phyloP scores from a whole-genome alignment of 345 rosid genomes.

The Linum usitatissimum region DNA sequence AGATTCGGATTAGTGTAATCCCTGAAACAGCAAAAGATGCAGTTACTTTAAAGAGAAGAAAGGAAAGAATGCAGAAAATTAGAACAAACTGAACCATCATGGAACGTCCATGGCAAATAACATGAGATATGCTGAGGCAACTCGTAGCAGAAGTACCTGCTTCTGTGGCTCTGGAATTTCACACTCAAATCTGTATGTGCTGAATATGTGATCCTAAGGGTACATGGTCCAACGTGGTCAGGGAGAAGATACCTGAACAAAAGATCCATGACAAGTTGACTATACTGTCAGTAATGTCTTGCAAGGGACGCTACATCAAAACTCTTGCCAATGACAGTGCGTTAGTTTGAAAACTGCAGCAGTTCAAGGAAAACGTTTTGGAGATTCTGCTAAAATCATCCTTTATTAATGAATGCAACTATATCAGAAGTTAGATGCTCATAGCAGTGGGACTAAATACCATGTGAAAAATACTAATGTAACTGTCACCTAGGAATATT shows the following conservation, averaged over 20 bases:
- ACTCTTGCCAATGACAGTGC: slow-evolving; percentile 1
- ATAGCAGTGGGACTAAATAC: slow-evolving; percentile 47
- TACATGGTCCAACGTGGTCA: slow-evolving; percentile 56
- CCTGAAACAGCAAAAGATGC: slow-evolving; percentile 32
- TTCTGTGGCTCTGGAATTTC: slow-evolving; percentile 92
- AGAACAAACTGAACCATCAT: slow-evolving; percentile 4
- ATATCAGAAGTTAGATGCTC: slow-evolving; percentile 18
- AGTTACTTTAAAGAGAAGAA: slow-evolving; percentile 5
- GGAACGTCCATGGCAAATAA: background rate
- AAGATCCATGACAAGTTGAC: slow-evolving; percentile 8
- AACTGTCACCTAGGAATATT: slow-evolving; percentile 95
- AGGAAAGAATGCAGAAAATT: background rate
- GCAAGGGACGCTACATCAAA: background rate
- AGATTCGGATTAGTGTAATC: slow-evolving; percentile 94
- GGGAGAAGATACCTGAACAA: slow-evolving; percentile 74
- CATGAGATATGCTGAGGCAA: background rate
- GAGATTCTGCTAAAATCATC: slow-evolving; percentile 1
- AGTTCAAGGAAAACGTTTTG: slow-evolving; percentile 5
- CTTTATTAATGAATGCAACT: slow-evolving; percentile 15
- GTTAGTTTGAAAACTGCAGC: background rate
- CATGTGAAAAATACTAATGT: slow-evolving; percentile 45
- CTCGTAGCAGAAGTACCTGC: slow-evolving; percentile 47
- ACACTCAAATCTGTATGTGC: slow-evolving; percentile 99
- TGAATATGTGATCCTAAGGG: slow-evolving; percentile 91
- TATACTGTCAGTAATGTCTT: background rate